These are phyloP conservation scores for Backusella tuberculispora DNA, from an alignment of 192 early-diverging fungal species.

Conservation along the genomic window DNA sequence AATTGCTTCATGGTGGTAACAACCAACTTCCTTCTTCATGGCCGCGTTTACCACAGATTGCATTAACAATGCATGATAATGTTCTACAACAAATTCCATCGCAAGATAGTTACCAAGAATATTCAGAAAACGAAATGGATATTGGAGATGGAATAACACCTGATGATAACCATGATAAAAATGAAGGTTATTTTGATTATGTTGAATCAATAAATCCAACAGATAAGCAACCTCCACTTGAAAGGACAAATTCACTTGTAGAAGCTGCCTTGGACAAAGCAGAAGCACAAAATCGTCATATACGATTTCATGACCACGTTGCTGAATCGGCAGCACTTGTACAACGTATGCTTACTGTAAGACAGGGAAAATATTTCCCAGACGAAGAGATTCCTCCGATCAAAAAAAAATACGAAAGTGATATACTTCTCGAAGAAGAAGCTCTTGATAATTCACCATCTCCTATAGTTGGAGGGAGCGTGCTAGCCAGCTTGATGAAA, in stretches of 20 bases:
- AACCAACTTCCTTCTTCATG: not conserved
- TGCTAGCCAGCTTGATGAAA: conserved; percentile 35
- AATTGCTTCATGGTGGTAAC: not conserved
- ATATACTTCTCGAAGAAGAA: not conserved
- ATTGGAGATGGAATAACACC: not conserved
- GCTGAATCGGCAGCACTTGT: conserved; percentile 40
- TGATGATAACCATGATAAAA: not conserved
- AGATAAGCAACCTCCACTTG: not conserved
- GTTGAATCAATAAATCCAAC: not conserved
- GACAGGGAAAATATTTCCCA: not conserved
- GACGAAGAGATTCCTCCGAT: not conserved
- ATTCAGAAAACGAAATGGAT: not conserved
- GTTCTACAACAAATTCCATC: not conserved
- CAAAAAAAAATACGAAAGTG: conserved; percentile 3
- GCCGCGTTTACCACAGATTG: not conserved
- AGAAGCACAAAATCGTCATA: conserved; percentile 33
- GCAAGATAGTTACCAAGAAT: not conserved
- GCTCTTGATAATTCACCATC: not conserved
- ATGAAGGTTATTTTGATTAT: conserved; percentile 1
- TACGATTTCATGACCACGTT: conserved; percentile 31
- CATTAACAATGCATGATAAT: conserved; percentile 2
- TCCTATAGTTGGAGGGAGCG: conserved; percentile 29
- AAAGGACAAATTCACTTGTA: conserved; percentile 21
- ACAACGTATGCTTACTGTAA: conserved; percentile 28
- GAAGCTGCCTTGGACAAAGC: conserved; percentile 30